phyloP scores from a whole-genome alignment of 2,329 filamentous ascomycete genomes.

The Colletotrichum paranaense region DNA sequence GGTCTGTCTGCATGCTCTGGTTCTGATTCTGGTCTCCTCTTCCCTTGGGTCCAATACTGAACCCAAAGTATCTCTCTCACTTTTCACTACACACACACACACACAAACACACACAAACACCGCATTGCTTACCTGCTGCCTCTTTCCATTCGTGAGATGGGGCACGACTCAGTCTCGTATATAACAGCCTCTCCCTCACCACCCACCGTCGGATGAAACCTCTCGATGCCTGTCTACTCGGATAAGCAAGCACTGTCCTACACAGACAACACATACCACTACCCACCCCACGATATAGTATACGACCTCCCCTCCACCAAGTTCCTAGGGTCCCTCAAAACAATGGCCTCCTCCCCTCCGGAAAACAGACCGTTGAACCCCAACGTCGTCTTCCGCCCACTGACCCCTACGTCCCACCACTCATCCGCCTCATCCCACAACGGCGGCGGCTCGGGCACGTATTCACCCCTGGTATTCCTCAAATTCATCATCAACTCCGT shows the following conservation, averaged over 20 bases:
- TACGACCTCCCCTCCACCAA: conserved; percentile 30
- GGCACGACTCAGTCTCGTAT: background rate
- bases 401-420: background rate
- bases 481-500: conserved; percentile 13
- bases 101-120: background rate
- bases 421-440: background rate
- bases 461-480: background rate
- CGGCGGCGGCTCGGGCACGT: background rate
- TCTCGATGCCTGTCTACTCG: conserved; percentile 12
- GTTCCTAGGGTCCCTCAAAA: conserved; percentile 21
- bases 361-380: conserved; percentile 19
- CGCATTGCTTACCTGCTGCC: background rate
- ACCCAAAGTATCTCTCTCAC: background rate
- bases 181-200: conserved; percentile 1
- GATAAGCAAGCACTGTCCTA: background rate
- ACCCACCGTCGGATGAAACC: conserved; percentile 37
- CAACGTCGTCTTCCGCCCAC: conserved; percentile 6
- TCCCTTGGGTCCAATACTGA: background rate
- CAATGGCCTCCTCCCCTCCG: conserved; percentile 10
- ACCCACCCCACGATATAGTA: background rate
- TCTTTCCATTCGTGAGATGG: background rate
- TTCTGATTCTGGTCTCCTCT: background rate
- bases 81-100: background rate
- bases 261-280: background rate
- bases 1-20: background rate